A percentile compares a stretch with the other conserved stretches of the same genome.
phyloP scores from a whole-genome alignment of 192 early-diverging fungal genomes.

The Entomortierella parvispora region DNA sequence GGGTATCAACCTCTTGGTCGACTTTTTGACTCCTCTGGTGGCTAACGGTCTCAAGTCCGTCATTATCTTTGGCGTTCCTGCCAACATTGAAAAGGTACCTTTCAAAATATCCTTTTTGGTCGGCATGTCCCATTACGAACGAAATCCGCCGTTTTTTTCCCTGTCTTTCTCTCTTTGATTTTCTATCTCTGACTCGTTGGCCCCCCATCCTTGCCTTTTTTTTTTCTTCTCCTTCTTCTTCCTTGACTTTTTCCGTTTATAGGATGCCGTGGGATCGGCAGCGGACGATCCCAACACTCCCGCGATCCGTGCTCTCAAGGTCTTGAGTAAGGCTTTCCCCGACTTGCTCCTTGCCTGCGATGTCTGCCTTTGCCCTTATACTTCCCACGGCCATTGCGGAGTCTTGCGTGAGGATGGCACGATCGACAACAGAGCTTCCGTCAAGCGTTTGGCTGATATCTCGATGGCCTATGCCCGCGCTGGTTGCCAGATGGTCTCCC shows the following conservation, averaged over 20 bases:
- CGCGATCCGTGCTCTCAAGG: slow-evolving; percentile 83
- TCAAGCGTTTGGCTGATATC: slow-evolving; percentile 85
- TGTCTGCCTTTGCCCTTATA: slow-evolving; percentile 97
- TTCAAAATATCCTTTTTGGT: too few relatives aligned
- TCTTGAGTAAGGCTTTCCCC: slow-evolving; percentile 83
- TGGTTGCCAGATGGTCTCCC: slow-evolving; percentile 87
- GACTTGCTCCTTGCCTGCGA: slow-evolving; percentile 89
- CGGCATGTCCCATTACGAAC: not conserved
- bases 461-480: slow-evolving; percentile 89
- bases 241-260: not conserved
- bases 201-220: not conserved
- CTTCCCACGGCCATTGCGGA: slow-evolving; percentile 97
- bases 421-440: slow-evolving; percentile 83
- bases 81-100: slow-evolving; percentile 65
- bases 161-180: not conserved
- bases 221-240: not conserved
- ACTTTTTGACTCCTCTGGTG: slow-evolving; percentile 82
- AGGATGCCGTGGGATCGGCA: slow-evolving; percentile 81
- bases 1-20: slow-evolving; percentile 84
- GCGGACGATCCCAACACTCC: slow-evolving; percentile 88
- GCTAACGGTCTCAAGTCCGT: slow-evolving; percentile 88
- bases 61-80: slow-evolving; percentile 95
- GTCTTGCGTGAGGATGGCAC: slow-evolving; percentile 78
- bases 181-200: not conserved
- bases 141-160: not conserved